Conservation (phyloP, 495 filamentous ascomycete species). For the Jackrogersella multiformis region DNA sequence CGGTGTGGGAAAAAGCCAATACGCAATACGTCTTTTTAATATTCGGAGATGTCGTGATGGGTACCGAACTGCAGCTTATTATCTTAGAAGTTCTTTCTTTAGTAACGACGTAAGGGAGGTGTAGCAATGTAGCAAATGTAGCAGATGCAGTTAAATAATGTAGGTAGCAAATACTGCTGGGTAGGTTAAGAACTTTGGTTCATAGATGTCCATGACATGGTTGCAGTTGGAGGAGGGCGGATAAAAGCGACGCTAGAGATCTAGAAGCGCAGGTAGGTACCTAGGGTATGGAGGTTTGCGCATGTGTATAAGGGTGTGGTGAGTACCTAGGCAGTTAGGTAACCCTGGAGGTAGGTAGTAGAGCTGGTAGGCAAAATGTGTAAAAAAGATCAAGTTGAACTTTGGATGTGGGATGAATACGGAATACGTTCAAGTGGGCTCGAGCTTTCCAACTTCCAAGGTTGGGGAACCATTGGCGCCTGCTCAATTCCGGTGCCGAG, state of each 20-base stretch:
- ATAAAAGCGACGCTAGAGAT: constrained; percentile 23
- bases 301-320: neutral
- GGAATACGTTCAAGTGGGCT: neutral
- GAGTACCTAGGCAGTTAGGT: neutral
- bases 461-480: constrained; percentile 3
- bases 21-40: neutral
- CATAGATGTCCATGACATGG: constrained; percentile 12
- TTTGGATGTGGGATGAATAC: neutral
- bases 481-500: constrained; percentile 15
- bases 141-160: neutral
- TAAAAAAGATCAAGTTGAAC: neutral
- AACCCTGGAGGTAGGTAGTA: neutral
- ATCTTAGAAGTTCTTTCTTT: constrained; percentile 6
- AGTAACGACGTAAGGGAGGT: constrained; percentile 2
- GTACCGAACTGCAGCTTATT: neutral
- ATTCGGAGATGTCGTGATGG: constrained; percentile 7
- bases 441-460: too few relatives aligned
- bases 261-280: neutral
- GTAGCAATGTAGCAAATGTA: neutral
- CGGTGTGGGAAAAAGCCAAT: constrained; percentile 19
- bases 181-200: constrained; percentile 10
- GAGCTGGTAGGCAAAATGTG: neutral
- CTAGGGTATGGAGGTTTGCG: neutral
- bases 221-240: neutral
- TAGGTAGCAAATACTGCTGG: too few relatives aligned